Conservation (phyloP, 352 stramenopile species). For the Phytophthora pini region DNA sequence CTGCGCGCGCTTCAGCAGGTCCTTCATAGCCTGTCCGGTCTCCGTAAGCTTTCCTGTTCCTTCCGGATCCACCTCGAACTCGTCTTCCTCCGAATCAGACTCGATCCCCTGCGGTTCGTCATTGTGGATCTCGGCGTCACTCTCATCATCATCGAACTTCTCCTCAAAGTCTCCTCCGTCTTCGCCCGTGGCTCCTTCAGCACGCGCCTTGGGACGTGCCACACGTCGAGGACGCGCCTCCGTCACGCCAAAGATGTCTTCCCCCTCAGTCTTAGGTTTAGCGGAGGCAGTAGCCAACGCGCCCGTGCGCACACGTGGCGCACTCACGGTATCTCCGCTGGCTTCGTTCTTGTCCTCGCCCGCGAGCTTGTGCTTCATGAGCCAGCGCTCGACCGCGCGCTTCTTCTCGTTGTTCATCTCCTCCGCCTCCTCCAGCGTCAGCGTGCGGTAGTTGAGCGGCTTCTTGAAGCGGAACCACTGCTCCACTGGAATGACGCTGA, state of each 20-base stretch:
- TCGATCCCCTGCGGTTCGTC: constrained; percentile 67
- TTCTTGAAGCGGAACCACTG: constrained; percentile 93
- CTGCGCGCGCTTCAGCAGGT: constrained; percentile 80
- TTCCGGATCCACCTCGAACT: constrained; percentile 76
- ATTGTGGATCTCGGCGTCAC: constrained; percentile 82
- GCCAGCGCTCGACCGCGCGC: constrained; percentile 84
- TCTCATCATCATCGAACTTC: constrained; percentile 90
- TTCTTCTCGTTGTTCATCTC: constrained; percentile 92
- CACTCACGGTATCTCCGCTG: constrained; percentile 64
- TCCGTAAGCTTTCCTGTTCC: constrained; percentile 80
- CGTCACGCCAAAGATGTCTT: constrained; percentile 76
- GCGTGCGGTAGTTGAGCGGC: constrained; percentile 81
- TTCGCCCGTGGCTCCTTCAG: constrained; percentile 71
- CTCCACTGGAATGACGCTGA: constrained; percentile 87
- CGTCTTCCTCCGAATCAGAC: constrained; percentile 81
- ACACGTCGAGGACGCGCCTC: constrained; percentile 59
- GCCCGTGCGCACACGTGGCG: constrained; percentile 72
- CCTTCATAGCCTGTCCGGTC: constrained; percentile 85
- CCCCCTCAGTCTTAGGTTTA: constrained; percentile 48
- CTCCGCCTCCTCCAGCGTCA: constrained; percentile 86
- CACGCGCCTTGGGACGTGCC: constrained; percentile 56
- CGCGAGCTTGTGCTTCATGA: constrained; percentile 90
- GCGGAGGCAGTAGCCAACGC: constrained; percentile 39
- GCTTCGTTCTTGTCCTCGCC: constrained; percentile 71
- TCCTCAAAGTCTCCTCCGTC: constrained; percentile 89